Percentiles rank a stretch among this genome's conserved stretches.
Conservation (phyloP, 1,284 basidiomycete genomes). For the Boletus semigastroideus region DNA sequence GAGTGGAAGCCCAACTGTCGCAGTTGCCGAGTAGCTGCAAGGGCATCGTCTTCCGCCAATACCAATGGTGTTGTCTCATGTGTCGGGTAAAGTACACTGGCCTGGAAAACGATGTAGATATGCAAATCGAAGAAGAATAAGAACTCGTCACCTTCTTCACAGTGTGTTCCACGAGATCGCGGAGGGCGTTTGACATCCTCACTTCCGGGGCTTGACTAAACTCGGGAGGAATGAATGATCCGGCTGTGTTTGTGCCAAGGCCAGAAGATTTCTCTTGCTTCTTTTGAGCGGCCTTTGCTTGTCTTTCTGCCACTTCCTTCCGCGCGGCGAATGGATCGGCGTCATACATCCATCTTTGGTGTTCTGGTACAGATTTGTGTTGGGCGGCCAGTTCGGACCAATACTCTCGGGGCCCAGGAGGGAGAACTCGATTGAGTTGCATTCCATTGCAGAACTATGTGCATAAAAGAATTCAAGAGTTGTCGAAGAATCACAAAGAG, state of each 20-base stretch:
- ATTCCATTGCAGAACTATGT: conserved; percentile 78
- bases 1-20: conserved; percentile 56
- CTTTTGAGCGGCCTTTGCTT: conserved; percentile 52
- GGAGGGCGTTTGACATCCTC: conserved; percentile 74
- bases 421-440: conserved; percentile 76
- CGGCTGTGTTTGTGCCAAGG: conserved; percentile 16
- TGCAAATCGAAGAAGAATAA: neutral
- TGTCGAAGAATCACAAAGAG: neutral
- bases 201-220: conserved; percentile 80
- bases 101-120: conserved; percentile 36
- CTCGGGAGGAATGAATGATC: conserved; percentile 37
- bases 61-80: conserved; percentile 45
- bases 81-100: conserved; percentile 51
- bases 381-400: conserved; percentile 77
- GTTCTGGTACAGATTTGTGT: conserved; percentile 65
- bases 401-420: conserved; percentile 79
- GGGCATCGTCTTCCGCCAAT: conserved; percentile 47
- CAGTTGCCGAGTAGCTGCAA: conserved; percentile 45
- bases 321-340: conserved; percentile 81
- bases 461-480: conserved; percentile 13
- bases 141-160: conserved; percentile 66
- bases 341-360: conserved; percentile 85
- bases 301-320: conserved; percentile 64
- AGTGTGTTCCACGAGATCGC: conserved; percentile 81
- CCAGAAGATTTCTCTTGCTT: conserved; percentile 31